Percentiles rank a stretch among this genome's conserved stretches.
Evolutionary conservation across 257 asterid genomes (phyloP).

Genomic region (Osmanthus fragrans): DNA sequence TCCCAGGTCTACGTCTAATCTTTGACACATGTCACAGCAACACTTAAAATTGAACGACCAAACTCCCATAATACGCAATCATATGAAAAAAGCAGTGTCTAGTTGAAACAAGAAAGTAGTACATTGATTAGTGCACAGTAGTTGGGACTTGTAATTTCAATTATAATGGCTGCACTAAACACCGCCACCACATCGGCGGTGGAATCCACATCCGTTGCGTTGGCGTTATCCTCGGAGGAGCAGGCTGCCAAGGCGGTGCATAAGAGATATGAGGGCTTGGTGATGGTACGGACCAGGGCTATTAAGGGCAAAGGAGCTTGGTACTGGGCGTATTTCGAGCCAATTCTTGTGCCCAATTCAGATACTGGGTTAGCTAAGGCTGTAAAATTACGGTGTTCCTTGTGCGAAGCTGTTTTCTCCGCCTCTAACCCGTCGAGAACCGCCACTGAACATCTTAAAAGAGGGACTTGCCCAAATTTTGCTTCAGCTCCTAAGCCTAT

Average conservation of each 20-base stretch:
- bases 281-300: constrained; percentile 86
- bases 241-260: constrained; percentile 73
- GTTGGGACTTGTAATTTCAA: constrained; percentile 3
- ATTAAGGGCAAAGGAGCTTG: constrained; percentile 97
- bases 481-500: constrained; percentile 65
- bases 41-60: not conserved
- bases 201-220: constrained; percentile 28
- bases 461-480: constrained; percentile 96
- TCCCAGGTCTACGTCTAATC: constrained; percentile 4
- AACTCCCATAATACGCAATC: not conserved
- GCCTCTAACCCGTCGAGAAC: constrained; percentile 97
- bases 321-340: constrained; percentile 98
- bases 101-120: constrained; percentile 6
- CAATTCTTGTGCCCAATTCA: constrained; percentile 71
- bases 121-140: constrained; percentile 24
- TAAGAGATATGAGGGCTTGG: constrained; percentile 82
- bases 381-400: constrained; percentile 80
- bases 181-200: constrained; percentile 42
- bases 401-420: constrained; percentile 95
- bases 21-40: constrained; percentile 2
- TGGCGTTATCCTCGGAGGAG: constrained; percentile 49
- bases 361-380: constrained; percentile 86
- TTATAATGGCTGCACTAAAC: constrained; percentile 57
- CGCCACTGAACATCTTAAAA: constrained; percentile 93
- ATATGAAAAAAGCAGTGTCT: not conserved